Evolutionary conservation across 2,329 filamentous ascomycete species (phyloP).

Genomic region (Cladophialophora bantiana): DNA sequence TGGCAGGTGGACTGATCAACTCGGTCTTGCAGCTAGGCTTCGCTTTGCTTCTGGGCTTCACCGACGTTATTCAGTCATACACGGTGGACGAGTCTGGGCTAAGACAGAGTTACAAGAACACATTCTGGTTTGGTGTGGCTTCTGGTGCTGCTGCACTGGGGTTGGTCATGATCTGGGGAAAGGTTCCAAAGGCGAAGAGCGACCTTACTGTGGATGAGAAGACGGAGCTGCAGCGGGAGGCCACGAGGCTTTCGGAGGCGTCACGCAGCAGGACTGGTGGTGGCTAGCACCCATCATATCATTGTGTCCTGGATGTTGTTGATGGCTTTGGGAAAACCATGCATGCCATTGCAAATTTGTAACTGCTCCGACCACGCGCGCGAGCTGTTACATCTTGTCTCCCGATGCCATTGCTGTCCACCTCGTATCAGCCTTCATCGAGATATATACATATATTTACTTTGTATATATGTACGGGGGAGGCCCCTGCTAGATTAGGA

Average conservation of each 20-base stretch:
- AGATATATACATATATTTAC: too few species aligned
- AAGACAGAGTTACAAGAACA: constrained; percentile 62
- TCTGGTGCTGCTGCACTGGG: constrained; percentile 60
- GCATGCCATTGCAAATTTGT: too few species aligned
- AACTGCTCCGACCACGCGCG: too few species aligned
- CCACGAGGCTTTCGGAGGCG: constrained; percentile 25
- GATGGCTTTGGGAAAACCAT: not conserved
- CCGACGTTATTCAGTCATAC: constrained; percentile 66
- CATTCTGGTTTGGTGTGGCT: constrained; percentile 66
- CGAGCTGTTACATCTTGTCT: too few species aligned
- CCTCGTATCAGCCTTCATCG: too few species aligned
- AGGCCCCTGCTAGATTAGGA: too few species aligned
- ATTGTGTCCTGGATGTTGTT: not conserved
- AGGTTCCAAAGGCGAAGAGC: constrained; percentile 63
- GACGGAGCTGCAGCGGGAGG: constrained; percentile 42
- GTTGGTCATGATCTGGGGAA: constrained; percentile 62
- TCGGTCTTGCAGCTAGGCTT: constrained; percentile 74
- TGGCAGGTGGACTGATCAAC: constrained; percentile 75
- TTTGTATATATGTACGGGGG: too few species aligned
- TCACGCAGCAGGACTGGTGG: not conserved
- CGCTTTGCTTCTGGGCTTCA: constrained; percentile 73
- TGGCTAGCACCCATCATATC: not conserved
- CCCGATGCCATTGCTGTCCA: too few species aligned
- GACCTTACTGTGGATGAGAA: constrained; percentile 66
- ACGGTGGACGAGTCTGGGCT: constrained; percentile 52